Conservation (phyloP, 441 rosid species). For the Bruguiera hainesii region DNA sequence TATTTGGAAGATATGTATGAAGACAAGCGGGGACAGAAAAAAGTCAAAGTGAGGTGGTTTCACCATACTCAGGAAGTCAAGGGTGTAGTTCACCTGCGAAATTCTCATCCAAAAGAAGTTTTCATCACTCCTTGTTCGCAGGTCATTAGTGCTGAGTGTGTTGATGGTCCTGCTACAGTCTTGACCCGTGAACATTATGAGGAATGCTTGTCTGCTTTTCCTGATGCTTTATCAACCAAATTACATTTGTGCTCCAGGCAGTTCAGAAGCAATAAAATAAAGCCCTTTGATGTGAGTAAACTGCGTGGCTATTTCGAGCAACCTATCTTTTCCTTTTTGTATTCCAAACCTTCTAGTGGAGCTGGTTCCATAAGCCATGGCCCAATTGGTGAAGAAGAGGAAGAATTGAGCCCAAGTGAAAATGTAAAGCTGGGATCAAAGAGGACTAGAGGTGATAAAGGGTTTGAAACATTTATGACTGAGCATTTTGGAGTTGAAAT, state of each 20-base stretch:
- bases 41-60: constrained; percentile 98
- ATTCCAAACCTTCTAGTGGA: constrained; percentile 36
- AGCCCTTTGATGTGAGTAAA: constrained; percentile 79
- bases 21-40: constrained; percentile 89
- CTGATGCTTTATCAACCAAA: constrained; percentile 54
- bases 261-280: constrained; percentile 72
- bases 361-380: constrained; percentile 38
- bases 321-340: constrained; percentile 69
- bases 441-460: constrained; percentile 50
- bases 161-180: constrained; percentile 85
- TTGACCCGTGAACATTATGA: constrained; percentile 76
- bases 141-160: constrained; percentile 95
- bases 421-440: constrained; percentile 54
- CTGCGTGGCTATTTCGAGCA: constrained; percentile 83
- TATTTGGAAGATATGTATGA: constrained; percentile 98
- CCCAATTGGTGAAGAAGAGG: constrained; percentile 50
- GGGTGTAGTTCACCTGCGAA: constrained; percentile 61
- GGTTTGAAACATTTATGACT: constrained; percentile 32
- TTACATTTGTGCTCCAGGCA: constrained; percentile 82
- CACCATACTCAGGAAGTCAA: constrained; percentile 89
- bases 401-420: constrained; percentile 47
- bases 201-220: constrained; percentile 59
- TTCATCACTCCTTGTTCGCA: constrained; percentile 87
- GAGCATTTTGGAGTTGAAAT: constrained; percentile 33
- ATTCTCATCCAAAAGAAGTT: constrained; percentile 88